Conservation (phyloP, 75 land plant genomes). For the Pseudotsuga menziesii region DNA sequence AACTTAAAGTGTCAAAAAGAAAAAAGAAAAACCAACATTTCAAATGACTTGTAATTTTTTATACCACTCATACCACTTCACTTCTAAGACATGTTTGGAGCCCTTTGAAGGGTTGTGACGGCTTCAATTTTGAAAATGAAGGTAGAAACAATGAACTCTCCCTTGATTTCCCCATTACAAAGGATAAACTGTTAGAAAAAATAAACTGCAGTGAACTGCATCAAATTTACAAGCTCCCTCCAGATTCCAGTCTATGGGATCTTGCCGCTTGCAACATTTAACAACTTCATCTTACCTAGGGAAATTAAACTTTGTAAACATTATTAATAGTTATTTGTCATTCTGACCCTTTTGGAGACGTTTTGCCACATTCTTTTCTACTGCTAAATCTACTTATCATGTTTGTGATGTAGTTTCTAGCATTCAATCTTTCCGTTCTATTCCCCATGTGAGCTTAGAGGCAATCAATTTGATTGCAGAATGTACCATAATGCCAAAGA, state of each 20-base stretch:
- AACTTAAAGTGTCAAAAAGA: too few relatives aligned
- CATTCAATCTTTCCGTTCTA: conserved; percentile 42
- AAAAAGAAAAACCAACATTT: too few relatives aligned
- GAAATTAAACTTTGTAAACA: conserved; percentile 5
- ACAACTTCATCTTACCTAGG: conserved; percentile 52
- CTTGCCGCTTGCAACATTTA: conserved; percentile 33
- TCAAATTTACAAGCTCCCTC: conserved; percentile 77
- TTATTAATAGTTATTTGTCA: neutral
- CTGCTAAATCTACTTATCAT: neutral
- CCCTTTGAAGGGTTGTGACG: too few relatives aligned
- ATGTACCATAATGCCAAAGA: neutral
- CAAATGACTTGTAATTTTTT: too few relatives aligned
- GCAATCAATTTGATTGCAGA: conserved; percentile 83
- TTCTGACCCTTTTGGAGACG: neutral
- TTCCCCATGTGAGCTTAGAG: conserved; percentile 80
- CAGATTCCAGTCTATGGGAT: conserved; percentile 43
- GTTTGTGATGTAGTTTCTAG: conserved; percentile 30
- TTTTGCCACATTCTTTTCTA: neutral
- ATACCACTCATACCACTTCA: too few relatives aligned
- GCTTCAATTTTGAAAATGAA: neutral
- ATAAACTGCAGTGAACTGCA: conserved; percentile 64
- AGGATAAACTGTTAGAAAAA: neutral
- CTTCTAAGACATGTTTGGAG: too few relatives aligned
- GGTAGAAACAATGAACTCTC: neutral
- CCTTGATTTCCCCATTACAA: neutral